Conservation (phyloP, 208 protist species). For the Crithidia brevicula region DNA sequence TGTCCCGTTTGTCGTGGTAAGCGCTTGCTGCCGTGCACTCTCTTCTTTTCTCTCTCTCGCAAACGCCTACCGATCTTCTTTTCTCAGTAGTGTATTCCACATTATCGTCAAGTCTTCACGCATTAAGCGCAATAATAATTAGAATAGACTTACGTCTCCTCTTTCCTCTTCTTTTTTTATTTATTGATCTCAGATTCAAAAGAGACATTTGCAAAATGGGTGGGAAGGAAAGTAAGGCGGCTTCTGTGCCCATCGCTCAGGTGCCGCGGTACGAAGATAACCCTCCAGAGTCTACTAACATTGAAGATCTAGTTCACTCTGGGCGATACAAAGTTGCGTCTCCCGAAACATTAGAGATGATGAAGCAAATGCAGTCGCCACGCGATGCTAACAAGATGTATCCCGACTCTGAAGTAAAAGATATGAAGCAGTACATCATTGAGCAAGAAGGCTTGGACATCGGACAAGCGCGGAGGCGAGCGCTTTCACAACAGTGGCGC, state of each 20-base stretch:
- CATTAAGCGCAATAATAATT: too few species aligned
- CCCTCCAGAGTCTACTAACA: constrained; percentile 72
- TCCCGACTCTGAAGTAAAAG: constrained; percentile 73
- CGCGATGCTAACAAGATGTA: constrained; percentile 68
- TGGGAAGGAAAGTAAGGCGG: constrained; percentile 18
- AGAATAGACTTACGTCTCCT: too few species aligned
- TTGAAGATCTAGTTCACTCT: constrained; percentile 67
- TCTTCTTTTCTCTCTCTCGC: too few species aligned
- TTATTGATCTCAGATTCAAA: too few species aligned
- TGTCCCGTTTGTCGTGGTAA: too few species aligned
- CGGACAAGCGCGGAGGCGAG: constrained; percentile 53
- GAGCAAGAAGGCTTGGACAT: constrained; percentile 86
- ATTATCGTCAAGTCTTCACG: too few species aligned
- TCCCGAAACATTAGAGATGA: constrained; percentile 77
- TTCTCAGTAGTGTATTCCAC: too few species aligned
- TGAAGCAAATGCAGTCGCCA: constrained; percentile 70
- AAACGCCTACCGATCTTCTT: too few species aligned
- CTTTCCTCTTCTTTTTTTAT: too few species aligned
- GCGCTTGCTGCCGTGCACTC: too few species aligned
- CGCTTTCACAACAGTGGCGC: constrained; percentile 82
- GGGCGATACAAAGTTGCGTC: constrained; percentile 79
- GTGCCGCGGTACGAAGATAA: constrained; percentile 56
- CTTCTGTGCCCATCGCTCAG: background rate
- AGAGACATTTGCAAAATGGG: too few species aligned
- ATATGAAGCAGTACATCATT: constrained; percentile 84